Evolutionary conservation across 2,329 filamentous ascomycete genomes (phyloP).

Genomic region (Fusarium torulosum): DNA sequence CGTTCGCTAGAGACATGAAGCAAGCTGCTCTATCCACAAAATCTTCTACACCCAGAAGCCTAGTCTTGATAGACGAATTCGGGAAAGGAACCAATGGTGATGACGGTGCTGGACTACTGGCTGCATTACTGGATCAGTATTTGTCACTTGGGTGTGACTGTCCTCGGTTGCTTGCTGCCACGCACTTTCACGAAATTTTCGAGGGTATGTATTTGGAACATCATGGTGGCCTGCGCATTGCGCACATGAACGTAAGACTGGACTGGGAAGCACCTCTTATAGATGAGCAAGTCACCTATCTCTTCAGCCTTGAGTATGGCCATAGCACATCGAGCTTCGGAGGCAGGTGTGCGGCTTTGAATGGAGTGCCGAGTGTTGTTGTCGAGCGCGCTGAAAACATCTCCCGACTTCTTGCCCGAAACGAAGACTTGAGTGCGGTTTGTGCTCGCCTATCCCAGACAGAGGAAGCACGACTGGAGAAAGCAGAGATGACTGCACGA

Average conservation of each 20-base stretch:
- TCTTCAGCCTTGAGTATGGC: conserved; percentile 78
- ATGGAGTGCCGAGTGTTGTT: conserved; percentile 80
- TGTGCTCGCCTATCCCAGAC: conserved; percentile 75
- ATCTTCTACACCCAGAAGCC: conserved; percentile 78
- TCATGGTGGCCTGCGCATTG: conserved; percentile 67
- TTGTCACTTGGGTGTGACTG: conserved; percentile 58
- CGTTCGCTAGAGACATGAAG: conserved; percentile 83
- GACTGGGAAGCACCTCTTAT: conserved; percentile 63
- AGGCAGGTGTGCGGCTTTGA: conserved; percentile 85
- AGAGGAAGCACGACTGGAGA: conserved; percentile 75
- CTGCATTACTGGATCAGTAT: conserved; percentile 70
- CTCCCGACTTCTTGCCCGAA: conserved; percentile 73
- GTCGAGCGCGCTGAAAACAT: conserved; percentile 82
- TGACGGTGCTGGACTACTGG: conserved; percentile 70
- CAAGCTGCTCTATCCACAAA: conserved; percentile 84
- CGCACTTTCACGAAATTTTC: conserved; percentile 79
- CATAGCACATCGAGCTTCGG: conserved; percentile 86
- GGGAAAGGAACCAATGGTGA: conserved; percentile 72
- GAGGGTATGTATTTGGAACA: conserved; percentile 69
- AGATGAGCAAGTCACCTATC: conserved; percentile 76
- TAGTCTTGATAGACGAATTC: conserved; percentile 95
- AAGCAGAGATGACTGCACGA: conserved; percentile 73
- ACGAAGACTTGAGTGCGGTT: conserved; percentile 80
- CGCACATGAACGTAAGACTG: conserved; percentile 78
- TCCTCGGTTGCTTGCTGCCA: conserved; percentile 71